Evolutionary conservation across 345 rosid genomes (phyloP).

Genomic region (Populus alba): DNA sequence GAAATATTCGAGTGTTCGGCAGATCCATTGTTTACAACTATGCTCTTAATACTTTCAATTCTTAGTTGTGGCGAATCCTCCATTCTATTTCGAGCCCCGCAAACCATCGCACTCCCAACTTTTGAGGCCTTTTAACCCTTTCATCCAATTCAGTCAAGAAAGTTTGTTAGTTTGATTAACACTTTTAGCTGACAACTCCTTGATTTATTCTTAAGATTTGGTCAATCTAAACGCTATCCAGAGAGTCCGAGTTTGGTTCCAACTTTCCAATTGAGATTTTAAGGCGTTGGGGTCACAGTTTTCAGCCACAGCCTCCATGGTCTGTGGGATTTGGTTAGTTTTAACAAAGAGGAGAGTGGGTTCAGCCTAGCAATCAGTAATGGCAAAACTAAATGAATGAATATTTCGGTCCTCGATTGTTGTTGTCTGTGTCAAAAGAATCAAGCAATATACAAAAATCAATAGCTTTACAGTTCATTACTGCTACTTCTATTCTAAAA

Average conservation of each 20-base stretch:
- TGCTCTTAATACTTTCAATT: too few relatives aligned
- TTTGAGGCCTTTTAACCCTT: neutral
- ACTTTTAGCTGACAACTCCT: too few relatives aligned
- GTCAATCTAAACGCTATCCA: too few relatives aligned
- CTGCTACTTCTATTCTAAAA: neutral
- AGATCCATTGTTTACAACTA: too few relatives aligned
- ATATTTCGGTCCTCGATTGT: too few relatives aligned
- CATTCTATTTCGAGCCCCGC: too few relatives aligned
- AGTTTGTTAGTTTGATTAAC: too few relatives aligned
- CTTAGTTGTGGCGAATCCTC: too few relatives aligned
- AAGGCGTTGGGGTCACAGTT: neutral
- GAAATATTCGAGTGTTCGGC: too few relatives aligned
- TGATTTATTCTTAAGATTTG: too few relatives aligned
- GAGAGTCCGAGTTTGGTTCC: neutral
- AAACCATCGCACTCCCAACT: neutral
- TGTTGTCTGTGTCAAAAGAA: neutral
- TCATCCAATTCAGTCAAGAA: too few relatives aligned
- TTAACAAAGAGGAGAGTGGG: neutral
- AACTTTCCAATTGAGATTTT: neutral
- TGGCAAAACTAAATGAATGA: neutral
- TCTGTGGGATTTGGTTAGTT: neutral
- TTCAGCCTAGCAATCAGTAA: neutral
- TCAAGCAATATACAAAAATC: too few relatives aligned
- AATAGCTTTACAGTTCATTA: neutral
- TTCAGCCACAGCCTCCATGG: neutral